Percentiles rank a stretch among this genome's conserved stretches.
Evolutionary conservation across 1,139 yeast species (phyloP).

Genomic region (Scheffersomyces illinoinensis): DNA sequence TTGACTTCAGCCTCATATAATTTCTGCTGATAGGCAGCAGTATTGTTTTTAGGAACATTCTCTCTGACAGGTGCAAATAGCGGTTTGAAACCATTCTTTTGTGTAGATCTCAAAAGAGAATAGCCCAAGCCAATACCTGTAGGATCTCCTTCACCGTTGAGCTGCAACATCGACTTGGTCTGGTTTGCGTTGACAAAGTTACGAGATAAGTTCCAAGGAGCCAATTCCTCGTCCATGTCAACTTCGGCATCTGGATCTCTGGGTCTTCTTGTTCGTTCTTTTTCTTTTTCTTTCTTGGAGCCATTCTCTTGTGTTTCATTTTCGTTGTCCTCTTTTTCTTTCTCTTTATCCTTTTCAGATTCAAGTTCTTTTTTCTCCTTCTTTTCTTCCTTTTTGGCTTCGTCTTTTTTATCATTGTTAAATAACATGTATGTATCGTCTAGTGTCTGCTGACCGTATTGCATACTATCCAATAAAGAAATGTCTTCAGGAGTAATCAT

Average conservation of each 20-base stretch:
- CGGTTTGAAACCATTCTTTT: constrained; percentile 90
- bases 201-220: constrained; percentile 92
- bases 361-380: constrained; percentile 17
- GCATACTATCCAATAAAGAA: constrained; percentile 86
- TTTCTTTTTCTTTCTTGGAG: constrained; percentile 23
- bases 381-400: constrained; percentile 18
- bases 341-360: constrained; percentile 20
- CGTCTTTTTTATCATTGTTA: constrained; percentile 32
- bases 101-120: constrained; percentile 87
- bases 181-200: constrained; percentile 93
- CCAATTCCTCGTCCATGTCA: constrained; percentile 77
- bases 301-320: neutral
- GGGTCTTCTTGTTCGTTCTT: constrained; percentile 22
- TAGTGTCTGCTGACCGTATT: constrained; percentile 81
- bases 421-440: constrained; percentile 68
- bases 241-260: constrained; percentile 33
- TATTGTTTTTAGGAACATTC: constrained; percentile 45
- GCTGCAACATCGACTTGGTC: constrained; percentile 94
- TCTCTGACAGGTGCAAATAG: constrained; percentile 48
- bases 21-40: constrained; percentile 81
- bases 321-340: constrained; percentile 37
- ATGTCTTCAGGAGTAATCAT: constrained; percentile 94
- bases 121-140: constrained; percentile 90
- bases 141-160: constrained; percentile 97
- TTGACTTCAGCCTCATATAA: constrained; percentile 89